Percentiles rank a stretch among this genome's conserved stretches.
Evolutionary conservation across 2,329 filamentous ascomycete genomes (phyloP).

Genomic region (Monilinia aucupariae): DNA sequence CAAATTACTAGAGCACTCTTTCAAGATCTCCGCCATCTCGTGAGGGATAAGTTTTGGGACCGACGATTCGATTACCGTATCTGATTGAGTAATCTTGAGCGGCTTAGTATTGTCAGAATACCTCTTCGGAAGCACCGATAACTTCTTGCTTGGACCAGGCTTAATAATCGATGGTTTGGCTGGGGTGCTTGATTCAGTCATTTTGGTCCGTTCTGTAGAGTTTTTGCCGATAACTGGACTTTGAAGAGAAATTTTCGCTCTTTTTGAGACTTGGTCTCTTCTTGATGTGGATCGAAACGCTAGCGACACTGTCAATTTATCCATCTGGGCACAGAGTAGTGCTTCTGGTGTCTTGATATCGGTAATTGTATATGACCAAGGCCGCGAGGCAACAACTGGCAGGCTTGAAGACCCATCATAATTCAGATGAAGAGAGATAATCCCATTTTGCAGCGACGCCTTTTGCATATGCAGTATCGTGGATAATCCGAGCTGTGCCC

Average conservation of each 20-base stretch:
- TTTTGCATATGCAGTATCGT: conserved; percentile 16
- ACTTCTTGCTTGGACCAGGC: not conserved
- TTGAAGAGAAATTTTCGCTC: not conserved
- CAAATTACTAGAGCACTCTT: not conserved
- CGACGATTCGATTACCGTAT: not conserved
- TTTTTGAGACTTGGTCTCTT: not conserved
- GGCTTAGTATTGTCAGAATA: no score
- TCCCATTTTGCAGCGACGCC: not conserved
- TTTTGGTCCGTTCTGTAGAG: no score
- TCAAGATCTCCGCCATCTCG: not conserved
- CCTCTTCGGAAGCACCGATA: not conserved
- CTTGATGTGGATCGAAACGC: conserved; percentile 17
- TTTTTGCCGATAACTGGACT: not conserved
- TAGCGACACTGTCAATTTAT: conserved; percentile 25
- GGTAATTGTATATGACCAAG: conserved; percentile 4
- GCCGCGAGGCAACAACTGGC: not conserved
- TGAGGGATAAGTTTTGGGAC: not conserved
- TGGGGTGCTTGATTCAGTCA: not conserved
- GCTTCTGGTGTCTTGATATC: conserved; percentile 23
- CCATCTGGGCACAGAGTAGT: conserved; percentile 22
- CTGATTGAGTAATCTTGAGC: not conserved
- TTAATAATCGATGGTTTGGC: not conserved
- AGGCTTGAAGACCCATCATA: conserved; percentile 14
- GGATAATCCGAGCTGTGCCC: conserved; percentile 28
- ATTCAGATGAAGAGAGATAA: conserved; percentile 25